Conservation (phyloP, 2,329 filamentous ascomycete species). For the Hypoxylon sp. region DNA sequence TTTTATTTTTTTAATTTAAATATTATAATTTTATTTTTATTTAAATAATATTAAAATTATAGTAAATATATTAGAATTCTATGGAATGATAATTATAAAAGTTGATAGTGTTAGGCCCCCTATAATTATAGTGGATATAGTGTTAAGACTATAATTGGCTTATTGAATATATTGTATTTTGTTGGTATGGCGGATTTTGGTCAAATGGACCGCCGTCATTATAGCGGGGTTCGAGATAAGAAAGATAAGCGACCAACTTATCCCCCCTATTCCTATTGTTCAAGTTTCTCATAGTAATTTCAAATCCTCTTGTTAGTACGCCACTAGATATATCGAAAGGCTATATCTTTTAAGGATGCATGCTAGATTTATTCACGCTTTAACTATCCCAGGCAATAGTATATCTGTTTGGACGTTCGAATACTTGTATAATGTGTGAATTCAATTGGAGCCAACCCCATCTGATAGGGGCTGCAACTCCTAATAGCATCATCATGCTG, state of each 20-base stretch:
- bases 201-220: no score
- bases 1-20: no score
- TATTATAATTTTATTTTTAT: no score
- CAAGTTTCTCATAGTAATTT: neutral
- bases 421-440: slow-evolving; percentile 2
- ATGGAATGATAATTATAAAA: no score
- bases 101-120: no score
- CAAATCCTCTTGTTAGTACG: neutral
- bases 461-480: neutral
- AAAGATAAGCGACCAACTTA: slow-evolving; percentile 9
- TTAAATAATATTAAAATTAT: no score
- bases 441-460: slow-evolving; percentile 1
- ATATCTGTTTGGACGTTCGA: slow-evolving; percentile 5
- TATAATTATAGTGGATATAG: slow-evolving; percentile 1
- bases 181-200: no score
- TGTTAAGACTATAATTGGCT: no score
- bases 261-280: neutral
- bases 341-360: neutral
- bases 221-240: slow-evolving; percentile 17
- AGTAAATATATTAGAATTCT: no score
- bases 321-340: neutral
- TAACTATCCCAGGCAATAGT: neutral
- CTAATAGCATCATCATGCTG: neutral
- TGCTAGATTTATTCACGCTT: neutral
- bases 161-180: no score